Evolutionary conservation across 495 filamentous ascomycete genomes (phyloP), one percentile per base, ranked within the genome.

Genomic region (Penicillium fimorum): DNA sequence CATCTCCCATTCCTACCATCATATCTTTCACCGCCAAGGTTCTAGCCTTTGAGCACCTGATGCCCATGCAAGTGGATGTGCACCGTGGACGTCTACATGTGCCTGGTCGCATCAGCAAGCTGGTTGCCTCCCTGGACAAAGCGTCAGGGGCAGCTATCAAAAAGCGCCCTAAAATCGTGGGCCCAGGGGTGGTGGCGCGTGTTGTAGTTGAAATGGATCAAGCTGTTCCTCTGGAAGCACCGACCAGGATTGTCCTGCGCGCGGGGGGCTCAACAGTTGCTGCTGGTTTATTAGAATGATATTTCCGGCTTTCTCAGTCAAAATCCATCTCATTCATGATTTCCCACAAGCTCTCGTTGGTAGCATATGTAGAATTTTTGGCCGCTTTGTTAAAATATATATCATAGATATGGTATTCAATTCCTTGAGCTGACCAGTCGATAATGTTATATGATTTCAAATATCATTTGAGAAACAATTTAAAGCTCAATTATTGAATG

Each of bases 41-140:
- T 4, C 75, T 96, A 30, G 91, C 92, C 3, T 95, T 97, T 68
- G 90, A 96, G 58, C 85, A 90, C 50, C 63, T 98, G 30, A 85
- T 89, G 70, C 94, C 94, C 3, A 92, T 92, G 85, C 79, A 81
- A 54, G 85, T 97, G 35, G 94, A 96, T 64, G 82, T 97, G 17
- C 91, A 95, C 68, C 78, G 89, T 24, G 95, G 95, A 2, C 79
- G 91, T 29, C 73, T 97, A 53, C 88, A 96, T 70, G 83, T 84
- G 0, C 80, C 91, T 0, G 94, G 88, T 2, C 84, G 81, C 56
- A 87, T 97, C 45, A 78, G 78, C 56, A 76, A 80, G 53, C 75
- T 98, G 60, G 65, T 87, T 10, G 87, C 87, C 2, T 73, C 85
- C 13, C 65, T 96, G 53, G 90, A 96, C 69, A 96, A 94, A 70